Evolutionary conservation across 306 rosid genomes (phyloP), one percentile per base, ranked within the genome.

Genomic region (Vigna unguiculata): DNA sequence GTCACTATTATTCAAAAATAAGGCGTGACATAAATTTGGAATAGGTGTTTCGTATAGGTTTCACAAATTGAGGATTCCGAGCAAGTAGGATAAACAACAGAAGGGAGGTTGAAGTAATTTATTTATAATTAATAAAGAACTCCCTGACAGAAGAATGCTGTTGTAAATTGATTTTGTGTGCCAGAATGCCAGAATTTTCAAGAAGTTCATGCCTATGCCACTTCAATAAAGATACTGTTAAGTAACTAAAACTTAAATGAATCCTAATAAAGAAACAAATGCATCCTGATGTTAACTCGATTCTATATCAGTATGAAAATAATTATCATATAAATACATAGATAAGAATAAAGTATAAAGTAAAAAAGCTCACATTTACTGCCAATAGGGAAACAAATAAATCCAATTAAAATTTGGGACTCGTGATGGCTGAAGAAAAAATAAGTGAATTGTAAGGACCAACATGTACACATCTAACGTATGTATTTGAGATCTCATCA

Each of bases 401-500:
- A 71, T 55, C 74, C 34, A 76, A 40, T 41, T 21, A 55, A 75
- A 53, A 59, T 76, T 76, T 71, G 61, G 24, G 54, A 71, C 45
- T 71, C 61, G 13, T 48, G 32, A 40, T 25, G 4, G 12, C 45
- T 71, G 14, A 48, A 64, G 67, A 63, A 32, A n/a, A 71, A 78
- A 70, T 62, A 61, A 28, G 72, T 54, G n/a, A 61, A 68, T 40
- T 43, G 69, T 43, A 88, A 71, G 76, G 59, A 62, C 71, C 9
- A 46, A 20, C 34, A 51, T 40, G 57, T 19, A 79, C 90, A 95
- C 97, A 97, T 92, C 93, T 82, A 54, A 89, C 90, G 65, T 89
- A 83, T 82, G 86, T 83, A 86, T 87, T 92, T 83, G 97, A 92
- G 86, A 88, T 79, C 83, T 92, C 97, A 77, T 95, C 99, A 83